These are phyloP conservation scores for Naganishia kalamii DNA, from an alignment of 768 basidiomycete genomes.

Conservation along the genomic window DNA sequence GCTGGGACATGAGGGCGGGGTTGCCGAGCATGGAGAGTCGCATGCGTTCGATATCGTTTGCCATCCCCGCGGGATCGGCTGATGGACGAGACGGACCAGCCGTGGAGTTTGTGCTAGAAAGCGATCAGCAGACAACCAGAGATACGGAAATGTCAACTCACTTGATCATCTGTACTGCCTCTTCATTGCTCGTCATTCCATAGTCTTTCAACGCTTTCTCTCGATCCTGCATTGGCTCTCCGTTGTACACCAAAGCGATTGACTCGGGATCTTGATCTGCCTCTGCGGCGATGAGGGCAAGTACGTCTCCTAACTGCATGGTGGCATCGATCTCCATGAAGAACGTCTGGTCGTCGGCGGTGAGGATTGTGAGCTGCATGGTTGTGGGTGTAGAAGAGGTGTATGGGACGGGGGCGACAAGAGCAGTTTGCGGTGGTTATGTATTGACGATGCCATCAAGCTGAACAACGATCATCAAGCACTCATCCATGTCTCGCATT, in stretches of 20 bases:
- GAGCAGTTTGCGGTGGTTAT: too few species aligned
- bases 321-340: conserved; percentile 74
- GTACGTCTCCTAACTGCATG: conserved; percentile 88
- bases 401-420: not conserved
- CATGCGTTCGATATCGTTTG: conserved; percentile 84
- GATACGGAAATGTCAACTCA: conserved; percentile 20
- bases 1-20: conserved; percentile 61
- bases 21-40: conserved; percentile 79
- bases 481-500: too few species aligned
- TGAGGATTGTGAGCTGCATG: conserved; percentile 48
- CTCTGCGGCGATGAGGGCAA: conserved; percentile 91
- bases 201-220: conserved; percentile 34
- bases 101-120: not conserved
- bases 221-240: conserved; percentile 29
- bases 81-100: not conserved
- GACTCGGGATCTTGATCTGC: conserved; percentile 43
- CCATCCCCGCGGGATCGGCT: conserved; percentile 41
- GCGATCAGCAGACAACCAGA: not conserved
- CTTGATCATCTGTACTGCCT: conserved; percentile 36
- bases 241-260: conserved; percentile 34
- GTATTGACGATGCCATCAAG: too few species aligned
- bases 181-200: conserved; percentile 35
- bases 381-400: not conserved
- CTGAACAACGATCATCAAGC: not conserved
- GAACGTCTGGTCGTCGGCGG: conserved; percentile 47